A percentile compares a stretch with the other conserved stretches of the same genome.
These are phyloP conservation scores for Penicillium psychrosexuale DNA, from an alignment of 2,329 filamentous ascomycete genomes.

Conservation along the genomic window DNA sequence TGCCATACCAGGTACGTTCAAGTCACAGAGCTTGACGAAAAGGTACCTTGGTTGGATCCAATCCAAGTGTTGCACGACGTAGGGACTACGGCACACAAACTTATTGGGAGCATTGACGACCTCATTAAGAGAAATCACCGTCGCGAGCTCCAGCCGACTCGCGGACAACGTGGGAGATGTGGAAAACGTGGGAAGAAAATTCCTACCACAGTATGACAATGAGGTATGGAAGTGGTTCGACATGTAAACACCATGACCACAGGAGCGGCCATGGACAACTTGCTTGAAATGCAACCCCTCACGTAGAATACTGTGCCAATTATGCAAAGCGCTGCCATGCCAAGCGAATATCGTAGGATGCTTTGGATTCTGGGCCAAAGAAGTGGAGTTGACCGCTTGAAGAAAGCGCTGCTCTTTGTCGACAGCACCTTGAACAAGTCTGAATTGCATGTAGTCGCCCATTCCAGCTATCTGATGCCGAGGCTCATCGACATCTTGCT, in stretches of 20 bases:
- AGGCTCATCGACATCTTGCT: constrained; percentile 57
- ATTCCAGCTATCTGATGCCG: constrained; percentile 62
- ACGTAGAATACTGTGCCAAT: constrained; percentile 89
- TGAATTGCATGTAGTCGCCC: constrained; percentile 71
- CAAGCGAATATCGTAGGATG: constrained; percentile 77
- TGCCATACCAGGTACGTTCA: not conserved
- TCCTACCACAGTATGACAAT: constrained; percentile 45
- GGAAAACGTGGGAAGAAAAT: not conserved
- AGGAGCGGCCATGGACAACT: constrained; percentile 63
- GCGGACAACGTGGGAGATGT: constrained; percentile 56
- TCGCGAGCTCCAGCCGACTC: constrained; percentile 59
- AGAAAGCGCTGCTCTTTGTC: constrained; percentile 79
- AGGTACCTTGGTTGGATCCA: constrained; percentile 92
- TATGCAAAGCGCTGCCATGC: constrained; percentile 73
- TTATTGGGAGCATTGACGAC: constrained; percentile 69
- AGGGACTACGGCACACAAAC: constrained; percentile 57
- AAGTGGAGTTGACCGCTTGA: constrained; percentile 52
- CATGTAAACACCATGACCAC: constrained; percentile 79
- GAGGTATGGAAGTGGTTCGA: constrained; percentile 60
- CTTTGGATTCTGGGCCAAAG: constrained; percentile 38
- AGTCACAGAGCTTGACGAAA: constrained; percentile 53
- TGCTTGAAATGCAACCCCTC: constrained; percentile 72
- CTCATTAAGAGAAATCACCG: constrained; percentile 74
- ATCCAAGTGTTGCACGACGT: constrained; percentile 71
- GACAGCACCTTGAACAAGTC: constrained; percentile 81